A percentile compares a stretch with the other conserved stretches of the same genome.
Evolutionary conservation across 202 grass and related monocot species (phyloP).

Genomic region (Eragrostis tef): DNA sequence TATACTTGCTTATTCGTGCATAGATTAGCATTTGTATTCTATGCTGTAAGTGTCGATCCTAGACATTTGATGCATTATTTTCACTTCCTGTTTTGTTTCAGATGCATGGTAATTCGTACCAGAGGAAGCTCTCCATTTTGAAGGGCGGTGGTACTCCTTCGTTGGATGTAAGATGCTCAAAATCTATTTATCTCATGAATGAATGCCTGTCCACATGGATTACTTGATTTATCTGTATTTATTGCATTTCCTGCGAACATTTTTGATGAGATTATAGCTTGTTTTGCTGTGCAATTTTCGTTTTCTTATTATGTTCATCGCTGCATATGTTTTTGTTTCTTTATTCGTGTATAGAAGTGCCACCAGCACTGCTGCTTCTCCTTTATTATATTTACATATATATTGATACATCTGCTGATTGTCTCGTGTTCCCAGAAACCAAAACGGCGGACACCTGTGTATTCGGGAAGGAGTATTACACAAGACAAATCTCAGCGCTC

Average conservation of each 20-base stretch:
- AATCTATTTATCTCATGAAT: conserved; percentile 38
- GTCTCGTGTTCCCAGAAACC: conserved; percentile 64
- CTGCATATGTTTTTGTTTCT: conserved; percentile 1
- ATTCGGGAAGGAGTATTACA: conserved; percentile 62
- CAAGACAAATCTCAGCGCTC: conserved; percentile 79
- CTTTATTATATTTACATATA: conserved; percentile 28
- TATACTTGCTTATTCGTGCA: conserved; percentile 34
- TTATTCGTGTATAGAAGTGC: conserved; percentile 5
- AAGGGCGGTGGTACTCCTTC: conserved; percentile 65
- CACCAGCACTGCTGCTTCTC: not conserved
- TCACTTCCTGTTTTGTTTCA: conserved; percentile 31
- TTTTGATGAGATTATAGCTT: not conserved
- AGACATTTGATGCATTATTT: not conserved
- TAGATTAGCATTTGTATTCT: conserved; percentile 6
- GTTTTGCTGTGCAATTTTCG: conserved; percentile 5
- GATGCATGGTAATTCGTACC: conserved; percentile 91
- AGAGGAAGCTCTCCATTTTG: conserved; percentile 83
- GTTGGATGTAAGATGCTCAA: conserved; percentile 66
- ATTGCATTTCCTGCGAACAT: conserved; percentile 16
- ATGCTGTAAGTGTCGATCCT: conserved; percentile 8
- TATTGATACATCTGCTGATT: conserved; percentile 21
- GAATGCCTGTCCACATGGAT: not conserved
- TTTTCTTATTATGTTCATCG: conserved; percentile 4
- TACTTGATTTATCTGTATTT: not conserved
- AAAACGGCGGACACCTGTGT: conserved; percentile 55